These are phyloP conservation scores for Thelonectria blattea DNA, from an alignment of 2,329 filamentous ascomycete genomes.

Conservation along the genomic window DNA sequence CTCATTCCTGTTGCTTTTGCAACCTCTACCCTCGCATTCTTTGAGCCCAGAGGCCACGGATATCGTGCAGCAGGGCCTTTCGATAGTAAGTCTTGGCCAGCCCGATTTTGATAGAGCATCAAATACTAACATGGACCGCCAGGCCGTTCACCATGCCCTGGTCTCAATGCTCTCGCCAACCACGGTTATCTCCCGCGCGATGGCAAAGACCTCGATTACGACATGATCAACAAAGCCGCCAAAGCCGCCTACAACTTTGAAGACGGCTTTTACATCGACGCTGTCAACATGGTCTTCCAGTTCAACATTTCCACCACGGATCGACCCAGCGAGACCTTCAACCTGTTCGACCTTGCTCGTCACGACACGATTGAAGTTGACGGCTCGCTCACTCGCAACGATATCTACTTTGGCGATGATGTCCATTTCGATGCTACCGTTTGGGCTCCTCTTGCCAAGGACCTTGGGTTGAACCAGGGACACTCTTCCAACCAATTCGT, in stretches of 20 bases:
- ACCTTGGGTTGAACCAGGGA: constrained; percentile 10
- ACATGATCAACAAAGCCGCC: background rate
- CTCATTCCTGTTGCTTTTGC: background rate
- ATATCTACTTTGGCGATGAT: constrained; percentile 40
- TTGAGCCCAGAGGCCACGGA: background rate
- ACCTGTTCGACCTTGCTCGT: constrained; percentile 24
- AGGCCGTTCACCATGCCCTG: constrained; percentile 2
- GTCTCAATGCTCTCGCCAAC: constrained; percentile 1
- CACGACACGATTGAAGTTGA: constrained; percentile 42
- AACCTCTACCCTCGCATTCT: background rate
- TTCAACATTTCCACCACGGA: constrained; percentile 22
- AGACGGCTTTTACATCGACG: background rate
- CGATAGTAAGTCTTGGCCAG: background rate
- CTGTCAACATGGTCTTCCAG: constrained; percentile 15
- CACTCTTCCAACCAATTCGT: constrained; percentile 34
- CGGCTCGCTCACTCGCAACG: constrained; percentile 40
- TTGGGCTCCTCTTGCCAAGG: constrained; percentile 31
- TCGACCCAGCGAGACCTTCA: constrained; percentile 23
- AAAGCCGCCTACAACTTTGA: background rate
- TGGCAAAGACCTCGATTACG: background rate
- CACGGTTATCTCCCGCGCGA: background rate
- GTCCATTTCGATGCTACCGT: constrained; percentile 38
- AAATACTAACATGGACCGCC: background rate
- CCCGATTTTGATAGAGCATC: background rate
- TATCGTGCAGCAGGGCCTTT: background rate